Percentiles rank a stretch among this genome's conserved stretches.
Evolutionary conservation across 192 early-diverging fungal species (phyloP).

Genomic region (Cetraspora pellucida): DNA sequence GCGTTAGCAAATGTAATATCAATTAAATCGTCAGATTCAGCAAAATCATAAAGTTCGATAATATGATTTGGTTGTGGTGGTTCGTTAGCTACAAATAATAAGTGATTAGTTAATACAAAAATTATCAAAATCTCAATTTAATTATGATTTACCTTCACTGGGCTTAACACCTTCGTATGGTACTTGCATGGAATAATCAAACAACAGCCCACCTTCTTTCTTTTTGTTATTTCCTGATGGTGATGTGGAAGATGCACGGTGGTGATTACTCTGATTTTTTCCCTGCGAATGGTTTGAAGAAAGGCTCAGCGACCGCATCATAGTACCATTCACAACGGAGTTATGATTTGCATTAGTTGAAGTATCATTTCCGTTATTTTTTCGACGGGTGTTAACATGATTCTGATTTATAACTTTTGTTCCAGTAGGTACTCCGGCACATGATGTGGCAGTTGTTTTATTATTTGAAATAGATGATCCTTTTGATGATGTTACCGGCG

Average conservation of each 20-base stretch:
- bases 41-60: slow-evolving; percentile 24
- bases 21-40: slow-evolving; percentile 8
- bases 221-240: slow-evolving; percentile 2
- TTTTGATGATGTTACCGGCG: neutral
- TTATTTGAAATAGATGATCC: neutral
- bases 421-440: neutral
- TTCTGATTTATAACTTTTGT: neutral
- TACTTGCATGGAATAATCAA: slow-evolving; percentile 31
- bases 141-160: slow-evolving; percentile 25
- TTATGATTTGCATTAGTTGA: neutral
- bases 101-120: neutral
- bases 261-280: neutral
- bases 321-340: slow-evolving; percentile 19
- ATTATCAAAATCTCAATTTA: neutral
- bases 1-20: slow-evolving; percentile 17
- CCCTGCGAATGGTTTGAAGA: slow-evolving; percentile 7
- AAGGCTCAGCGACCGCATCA: slow-evolving; percentile 28
- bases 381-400: slow-evolving; percentile 1
- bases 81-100: slow-evolving; percentile 10
- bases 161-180: slow-evolving; percentile 32
- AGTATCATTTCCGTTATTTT: neutral
- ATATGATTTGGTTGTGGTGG: slow-evolving; percentile 30
- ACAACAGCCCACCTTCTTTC: slow-evolving; percentile 15
- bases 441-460: neutral
- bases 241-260: slow-evolving; percentile 8